Base-by-base conservation (phyloP, 805 yeast genomes). In the Pichia rugopelliculosa region DNA sequence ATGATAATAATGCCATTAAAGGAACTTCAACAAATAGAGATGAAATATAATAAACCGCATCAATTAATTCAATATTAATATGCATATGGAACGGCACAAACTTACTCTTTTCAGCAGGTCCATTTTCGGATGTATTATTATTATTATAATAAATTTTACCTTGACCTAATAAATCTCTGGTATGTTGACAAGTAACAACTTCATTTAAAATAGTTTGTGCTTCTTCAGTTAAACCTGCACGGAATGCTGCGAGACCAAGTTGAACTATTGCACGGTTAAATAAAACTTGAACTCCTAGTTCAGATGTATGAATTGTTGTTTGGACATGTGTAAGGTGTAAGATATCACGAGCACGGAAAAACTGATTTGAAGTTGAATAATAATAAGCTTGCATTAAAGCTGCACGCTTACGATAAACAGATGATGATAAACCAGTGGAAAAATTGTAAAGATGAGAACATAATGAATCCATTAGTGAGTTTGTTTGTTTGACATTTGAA, bases 51-150 rank as follows among this genome's bases (percentile, higher is more conserved):
- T 84, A 91, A 42, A 87, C 96, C 64, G 95, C 85, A 70, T 93
- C 99, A 56, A 93, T 76, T 60, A 93, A 79, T 73, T 95, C 98
- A 59, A 91, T 74, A 70, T 93, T 93, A 67, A 93, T 91, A 71
- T 93, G 99, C 86, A 88, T 89, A 71, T 93, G 99, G 84, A 85
- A 93, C 50, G 99, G 99, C 64, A 93, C 75, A 65, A 89, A 77
- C 64, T 90, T 82, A 69, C 83, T 91, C 59, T 75, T 79, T 61
- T 85, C 95, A 39, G n/a, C 36, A 36, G 43, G 21, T 20, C 27
- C 26, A 27, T 12, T 30, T 26, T 27, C 40, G 26, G 21, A 24
- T 15, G 15, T 7, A 25, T 44, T 33, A 36, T 22, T 38, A 15
- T 30, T 21, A 25, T 24, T 39, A 27, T 36, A 47, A 26, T 44